A percentile compares a stretch with the other conserved stretches of the same genome.
Conservation (phyloP, 352 stramenopile species). For the Poterioochromonas sp. region DNA sequence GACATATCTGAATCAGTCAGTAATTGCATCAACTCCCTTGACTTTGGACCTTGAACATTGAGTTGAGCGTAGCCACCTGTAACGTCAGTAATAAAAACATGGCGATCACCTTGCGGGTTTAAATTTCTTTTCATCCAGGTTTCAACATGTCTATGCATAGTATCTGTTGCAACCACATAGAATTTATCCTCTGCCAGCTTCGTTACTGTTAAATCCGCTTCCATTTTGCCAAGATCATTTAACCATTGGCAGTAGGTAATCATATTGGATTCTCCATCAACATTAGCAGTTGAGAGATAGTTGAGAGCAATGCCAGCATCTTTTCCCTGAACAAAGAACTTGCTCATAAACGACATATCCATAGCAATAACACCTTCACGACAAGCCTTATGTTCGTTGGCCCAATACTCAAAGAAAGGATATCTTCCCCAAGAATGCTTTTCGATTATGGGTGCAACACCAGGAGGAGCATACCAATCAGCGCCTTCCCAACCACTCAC, state of each 20-base stretch:
- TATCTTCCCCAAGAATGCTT: slow-evolving; percentile 43
- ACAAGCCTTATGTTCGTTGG: slow-evolving; percentile 48
- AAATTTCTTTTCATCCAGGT: slow-evolving; percentile 46
- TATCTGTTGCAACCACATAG: slow-evolving; percentile 55
- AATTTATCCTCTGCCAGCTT: slow-evolving; percentile 48
- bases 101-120: slow-evolving; percentile 32
- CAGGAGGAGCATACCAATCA: slow-evolving; percentile 44
- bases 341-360: slow-evolving; percentile 63
- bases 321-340: slow-evolving; percentile 50
- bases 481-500: slow-evolving; percentile 53
- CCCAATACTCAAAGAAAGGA: slow-evolving; percentile 48
- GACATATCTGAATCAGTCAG: slow-evolving; percentile 47
- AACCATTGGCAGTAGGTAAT: slow-evolving; percentile 59
- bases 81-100: slow-evolving; percentile 49
- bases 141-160: slow-evolving; percentile 52
- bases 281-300: slow-evolving; percentile 51
- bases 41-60: slow-evolving; percentile 53
- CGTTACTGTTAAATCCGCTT: slow-evolving; percentile 55
- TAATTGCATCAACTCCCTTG: slow-evolving; percentile 49
- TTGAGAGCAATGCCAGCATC: slow-evolving; percentile 52
- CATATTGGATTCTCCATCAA: slow-evolving; percentile 42
- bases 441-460: background rate
- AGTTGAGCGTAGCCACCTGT: slow-evolving; percentile 53
- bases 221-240: slow-evolving; percentile 47
- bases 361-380: slow-evolving; percentile 51